phyloP scores from a whole-genome alignment of 495 filamentous ascomycete genomes.

The Penicillium fimorum region DNA sequence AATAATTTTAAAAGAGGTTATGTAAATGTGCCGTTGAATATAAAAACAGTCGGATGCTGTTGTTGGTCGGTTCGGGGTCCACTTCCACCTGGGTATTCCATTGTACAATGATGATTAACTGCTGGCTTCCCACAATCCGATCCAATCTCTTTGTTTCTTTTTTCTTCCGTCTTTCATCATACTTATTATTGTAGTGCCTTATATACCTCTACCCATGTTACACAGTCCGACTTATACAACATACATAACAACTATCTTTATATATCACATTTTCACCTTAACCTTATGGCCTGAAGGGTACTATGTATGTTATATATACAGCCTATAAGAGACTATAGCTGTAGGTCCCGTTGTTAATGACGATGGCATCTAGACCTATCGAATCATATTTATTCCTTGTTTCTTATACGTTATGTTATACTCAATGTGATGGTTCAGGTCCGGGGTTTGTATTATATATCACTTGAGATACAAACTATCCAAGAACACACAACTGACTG shows the following conservation, averaged over 20 bases:
- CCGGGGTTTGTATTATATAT: neutral
- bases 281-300: neutral
- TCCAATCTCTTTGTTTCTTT: slow-evolving; percentile 16
- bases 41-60: slow-evolving; percentile 16
- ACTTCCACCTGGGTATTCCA: slow-evolving; percentile 1
- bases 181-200: neutral
- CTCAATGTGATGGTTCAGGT: neutral
- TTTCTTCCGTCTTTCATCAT: neutral
- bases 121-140: slow-evolving; percentile 13
- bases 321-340: neutral
- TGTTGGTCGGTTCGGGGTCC: slow-evolving; percentile 18
- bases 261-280: neutral
- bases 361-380: neutral
- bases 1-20: neutral
- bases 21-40: slow-evolving; percentile 9
- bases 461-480: neutral
- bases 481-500: neutral
- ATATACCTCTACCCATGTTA: neutral
- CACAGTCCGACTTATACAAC: neutral
- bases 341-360: neutral
- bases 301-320: neutral
- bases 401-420: neutral
- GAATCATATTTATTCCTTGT: neutral
- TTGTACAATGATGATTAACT: slow-evolving; percentile 10
- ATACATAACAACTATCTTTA: neutral